These are phyloP conservation scores for Pythium guiyangense DNA, from an alignment of 352 stramenopile species.

Conservation along the genomic window DNA sequence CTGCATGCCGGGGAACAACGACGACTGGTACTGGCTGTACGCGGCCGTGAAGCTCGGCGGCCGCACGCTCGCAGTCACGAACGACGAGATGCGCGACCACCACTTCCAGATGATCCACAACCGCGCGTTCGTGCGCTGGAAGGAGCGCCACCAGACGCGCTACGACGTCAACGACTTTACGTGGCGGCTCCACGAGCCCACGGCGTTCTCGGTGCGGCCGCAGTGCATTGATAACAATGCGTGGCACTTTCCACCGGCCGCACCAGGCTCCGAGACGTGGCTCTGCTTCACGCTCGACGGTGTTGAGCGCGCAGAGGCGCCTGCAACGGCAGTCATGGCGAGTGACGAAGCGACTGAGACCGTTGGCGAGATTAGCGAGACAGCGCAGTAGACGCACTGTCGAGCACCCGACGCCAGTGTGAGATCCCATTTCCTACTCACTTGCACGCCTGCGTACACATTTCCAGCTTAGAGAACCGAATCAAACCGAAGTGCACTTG, in stretches of 20 bases:
- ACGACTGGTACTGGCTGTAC: slow-evolving; percentile 99
- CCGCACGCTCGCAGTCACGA: slow-evolving; percentile 91
- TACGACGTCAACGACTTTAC: slow-evolving; percentile 72
- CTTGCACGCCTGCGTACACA: no score
- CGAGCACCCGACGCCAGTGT: no score
- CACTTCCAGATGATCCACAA: slow-evolving; percentile 99
- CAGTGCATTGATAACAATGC: slow-evolving; percentile 45
- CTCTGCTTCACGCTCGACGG: slow-evolving; percentile 41
- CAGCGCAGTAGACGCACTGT: no score
- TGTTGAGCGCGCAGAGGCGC: background rate
- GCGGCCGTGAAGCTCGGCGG: slow-evolving; percentile 83
- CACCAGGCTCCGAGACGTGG: slow-evolving; percentile 27
- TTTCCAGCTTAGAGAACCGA: no score
- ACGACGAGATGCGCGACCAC: slow-evolving; percentile 99
- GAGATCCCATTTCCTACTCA: no score
- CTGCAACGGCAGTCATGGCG: background rate
- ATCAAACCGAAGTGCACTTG: no score
- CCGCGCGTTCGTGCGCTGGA: slow-evolving; percentile 94
- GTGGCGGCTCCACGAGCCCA: slow-evolving; percentile 48
- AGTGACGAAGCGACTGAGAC: background rate
- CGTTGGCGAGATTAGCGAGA: background rate
- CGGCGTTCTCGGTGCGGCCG: slow-evolving; percentile 49
- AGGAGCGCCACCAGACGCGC: slow-evolving; percentile 95
- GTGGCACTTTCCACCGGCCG: slow-evolving; percentile 63
- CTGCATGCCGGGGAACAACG: slow-evolving; percentile 94